Conservation (phyloP, 2,329 filamentous ascomycete genomes). For the Cadophora sp. region DNA sequence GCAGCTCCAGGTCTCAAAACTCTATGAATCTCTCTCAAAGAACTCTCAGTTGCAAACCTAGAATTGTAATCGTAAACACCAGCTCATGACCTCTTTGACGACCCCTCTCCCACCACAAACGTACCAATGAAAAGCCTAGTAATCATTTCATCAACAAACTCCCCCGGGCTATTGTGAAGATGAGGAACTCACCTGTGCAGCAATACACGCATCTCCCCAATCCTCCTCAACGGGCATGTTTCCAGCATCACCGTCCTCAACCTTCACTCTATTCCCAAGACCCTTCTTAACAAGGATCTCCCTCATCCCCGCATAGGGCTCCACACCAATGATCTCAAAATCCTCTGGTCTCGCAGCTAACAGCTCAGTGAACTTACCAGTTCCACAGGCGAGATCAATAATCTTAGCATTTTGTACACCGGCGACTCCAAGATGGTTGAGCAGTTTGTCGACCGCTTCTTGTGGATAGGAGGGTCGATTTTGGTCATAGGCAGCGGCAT, state of each 20-base stretch:
- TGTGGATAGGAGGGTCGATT: conserved; percentile 72
- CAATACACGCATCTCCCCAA: conserved; percentile 69
- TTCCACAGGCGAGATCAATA: conserved; percentile 71
- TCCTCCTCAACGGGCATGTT: conserved; percentile 60
- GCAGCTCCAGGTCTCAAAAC: conserved; percentile 65
- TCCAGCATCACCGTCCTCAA: conserved; percentile 63
- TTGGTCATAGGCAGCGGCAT: conserved; percentile 69
- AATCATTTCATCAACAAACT: conserved; percentile 22
- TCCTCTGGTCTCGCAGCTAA: conserved; percentile 64
- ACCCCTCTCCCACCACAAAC: not conserved
- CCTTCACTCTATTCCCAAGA: conserved; percentile 51
- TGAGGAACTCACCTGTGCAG: conserved; percentile 65
- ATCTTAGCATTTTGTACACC: conserved; percentile 55
- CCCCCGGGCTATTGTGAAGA: not conserved
- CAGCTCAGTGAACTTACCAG: conserved; percentile 72
- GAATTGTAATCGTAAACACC: conserved; percentile 17
- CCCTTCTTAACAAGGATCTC: conserved; percentile 63
- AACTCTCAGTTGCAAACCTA: conserved; percentile 72
- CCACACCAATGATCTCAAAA: conserved; percentile 65
- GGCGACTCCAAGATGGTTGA: conserved; percentile 60
- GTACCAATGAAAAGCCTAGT: conserved; percentile 55
- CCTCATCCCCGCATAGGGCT: conserved; percentile 73
- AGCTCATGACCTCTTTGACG: not conserved
- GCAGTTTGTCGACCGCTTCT: conserved; percentile 62
- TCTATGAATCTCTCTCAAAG: conserved; percentile 71